Percentiles rank a stretch among this genome's conserved stretches.
Evolutionary conservation across 1,284 basidiomycete genomes (phyloP).

Genomic region (Cryptococcus deneoformans): DNA sequence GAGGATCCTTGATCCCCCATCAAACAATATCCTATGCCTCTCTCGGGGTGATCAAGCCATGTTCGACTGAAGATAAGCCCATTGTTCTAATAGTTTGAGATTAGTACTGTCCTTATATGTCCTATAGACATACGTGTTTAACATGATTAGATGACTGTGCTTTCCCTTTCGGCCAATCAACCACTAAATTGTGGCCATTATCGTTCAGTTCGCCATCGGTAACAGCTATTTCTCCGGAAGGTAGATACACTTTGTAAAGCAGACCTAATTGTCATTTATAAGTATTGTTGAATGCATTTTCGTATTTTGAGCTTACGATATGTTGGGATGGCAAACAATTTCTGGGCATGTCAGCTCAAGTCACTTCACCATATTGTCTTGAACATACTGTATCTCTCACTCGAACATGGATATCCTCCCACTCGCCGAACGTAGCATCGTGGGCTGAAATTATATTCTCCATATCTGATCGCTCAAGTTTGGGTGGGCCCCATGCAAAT

Average conservation of each 20-base stretch:
- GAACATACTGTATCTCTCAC: constrained; percentile 9
- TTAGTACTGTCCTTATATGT: too few species aligned
- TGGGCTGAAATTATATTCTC: constrained; percentile 8
- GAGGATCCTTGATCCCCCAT: background rate
- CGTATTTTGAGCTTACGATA: constrained; percentile 5
- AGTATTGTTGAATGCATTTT: background rate
- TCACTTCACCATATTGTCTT: too few species aligned
- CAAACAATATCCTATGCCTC: background rate
- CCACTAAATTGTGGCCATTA: background rate
- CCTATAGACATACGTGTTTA: background rate
- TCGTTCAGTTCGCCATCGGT: background rate
- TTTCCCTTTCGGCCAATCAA: constrained; percentile 1
- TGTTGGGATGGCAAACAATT: constrained; percentile 6
- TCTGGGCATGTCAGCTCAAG: background rate
- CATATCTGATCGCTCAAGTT: constrained; percentile 7
- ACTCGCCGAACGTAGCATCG: background rate
- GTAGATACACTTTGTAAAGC: background rate
- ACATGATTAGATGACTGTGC: background rate
- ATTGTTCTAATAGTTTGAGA: background rate
- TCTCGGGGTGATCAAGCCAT: background rate
- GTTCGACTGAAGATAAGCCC: background rate
- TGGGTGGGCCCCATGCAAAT: constrained; percentile 5
- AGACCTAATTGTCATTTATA: background rate
- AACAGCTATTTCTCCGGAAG: background rate
- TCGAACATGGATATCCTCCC: constrained; percentile 5